A percentile compares a stretch with the other conserved stretches of the same genome.
Evolutionary conservation across 768 basidiomycete genomes (phyloP).

Genomic region (Sarcodon sp.): DNA sequence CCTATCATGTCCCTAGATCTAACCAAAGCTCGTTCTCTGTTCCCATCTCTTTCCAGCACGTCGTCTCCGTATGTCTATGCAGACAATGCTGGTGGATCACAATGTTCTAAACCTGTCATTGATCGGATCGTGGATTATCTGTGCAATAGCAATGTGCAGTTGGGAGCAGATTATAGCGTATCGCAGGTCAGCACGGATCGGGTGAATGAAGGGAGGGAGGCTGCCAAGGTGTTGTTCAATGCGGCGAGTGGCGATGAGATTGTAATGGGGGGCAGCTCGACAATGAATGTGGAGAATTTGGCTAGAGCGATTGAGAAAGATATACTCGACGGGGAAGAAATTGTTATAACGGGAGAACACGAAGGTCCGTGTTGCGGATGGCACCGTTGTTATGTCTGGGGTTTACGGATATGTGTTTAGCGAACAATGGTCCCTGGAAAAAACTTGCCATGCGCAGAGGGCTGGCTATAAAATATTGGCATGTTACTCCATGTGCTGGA

Average conservation of each 20-base stretch:
- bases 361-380: constrained; percentile 35
- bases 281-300: constrained; percentile 58
- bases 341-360: constrained; percentile 70
- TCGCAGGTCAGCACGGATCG: constrained; percentile 40
- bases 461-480: constrained; percentile 48
- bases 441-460: constrained; percentile 47
- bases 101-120: constrained; percentile 39
- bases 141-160: constrained; percentile 58
- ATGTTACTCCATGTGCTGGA: constrained; percentile 23
- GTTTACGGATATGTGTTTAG: constrained; percentile 20
- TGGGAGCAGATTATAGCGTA: constrained; percentile 57
- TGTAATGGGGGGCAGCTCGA: constrained; percentile 53
- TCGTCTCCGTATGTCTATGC: constrained; percentile 47
- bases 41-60: constrained; percentile 36
- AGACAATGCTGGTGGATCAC: constrained; percentile 73
- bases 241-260: constrained; percentile 51
- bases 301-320: constrained; percentile 44
- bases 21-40: constrained; percentile 37
- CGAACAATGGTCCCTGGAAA: constrained; percentile 71
- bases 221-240: constrained; percentile 49
- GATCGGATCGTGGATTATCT: constrained; percentile 58
- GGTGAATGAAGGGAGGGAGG: constrained; percentile 32
- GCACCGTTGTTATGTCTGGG: not conserved
- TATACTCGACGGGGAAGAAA: constrained; percentile 51
- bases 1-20: constrained; percentile 16